These are phyloP conservation scores for Radiomyces spectabilis DNA, from an alignment of 192 early-diverging fungal species.

Conservation along the genomic window DNA sequence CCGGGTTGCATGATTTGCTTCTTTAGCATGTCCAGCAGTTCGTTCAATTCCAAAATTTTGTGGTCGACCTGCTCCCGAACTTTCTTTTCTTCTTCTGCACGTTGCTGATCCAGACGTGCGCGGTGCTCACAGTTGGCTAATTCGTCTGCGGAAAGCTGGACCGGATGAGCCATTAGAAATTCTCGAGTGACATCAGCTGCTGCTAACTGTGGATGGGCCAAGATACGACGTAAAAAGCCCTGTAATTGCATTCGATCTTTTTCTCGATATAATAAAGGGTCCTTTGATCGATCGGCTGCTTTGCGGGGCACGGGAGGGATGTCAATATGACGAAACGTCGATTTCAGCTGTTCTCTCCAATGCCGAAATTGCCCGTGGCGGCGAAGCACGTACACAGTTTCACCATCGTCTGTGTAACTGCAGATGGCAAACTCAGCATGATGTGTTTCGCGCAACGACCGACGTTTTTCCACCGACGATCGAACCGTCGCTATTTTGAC, in stretches of 20 bases:
- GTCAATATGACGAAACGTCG: constrained; percentile 34
- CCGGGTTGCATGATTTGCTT: constrained; percentile 33
- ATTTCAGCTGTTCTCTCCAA: constrained; percentile 31
- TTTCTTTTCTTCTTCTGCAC: constrained; percentile 29
- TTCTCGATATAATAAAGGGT: constrained; percentile 24
- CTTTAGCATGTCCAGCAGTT: constrained; percentile 39
- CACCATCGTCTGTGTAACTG: constrained; percentile 9
- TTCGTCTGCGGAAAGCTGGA: constrained; percentile 28
- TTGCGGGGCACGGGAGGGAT: constrained; percentile 37
- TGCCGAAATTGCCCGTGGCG: constrained; percentile 38
- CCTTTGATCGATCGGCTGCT: constrained; percentile 14
- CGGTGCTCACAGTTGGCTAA: constrained; percentile 25
- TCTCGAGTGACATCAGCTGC: constrained; percentile 13
- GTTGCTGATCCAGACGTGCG: constrained; percentile 26
- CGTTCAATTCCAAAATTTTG: constrained; percentile 36
- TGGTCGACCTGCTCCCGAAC: constrained; percentile 39
- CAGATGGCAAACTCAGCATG: constrained; percentile 39
- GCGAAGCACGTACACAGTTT: constrained; percentile 22
- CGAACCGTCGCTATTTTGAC: too few species aligned
- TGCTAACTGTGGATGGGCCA: constrained; percentile 20
- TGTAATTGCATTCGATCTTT: constrained; percentile 41
- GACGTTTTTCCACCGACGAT: constrained; percentile 27
- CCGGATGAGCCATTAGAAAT: constrained; percentile 34
- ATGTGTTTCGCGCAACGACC: constrained; percentile 32
- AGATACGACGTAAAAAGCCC: constrained; percentile 32